Base-by-base conservation (phyloP, 2,329 filamentous ascomycete species). In the Cladophialophora immunda region DNA sequence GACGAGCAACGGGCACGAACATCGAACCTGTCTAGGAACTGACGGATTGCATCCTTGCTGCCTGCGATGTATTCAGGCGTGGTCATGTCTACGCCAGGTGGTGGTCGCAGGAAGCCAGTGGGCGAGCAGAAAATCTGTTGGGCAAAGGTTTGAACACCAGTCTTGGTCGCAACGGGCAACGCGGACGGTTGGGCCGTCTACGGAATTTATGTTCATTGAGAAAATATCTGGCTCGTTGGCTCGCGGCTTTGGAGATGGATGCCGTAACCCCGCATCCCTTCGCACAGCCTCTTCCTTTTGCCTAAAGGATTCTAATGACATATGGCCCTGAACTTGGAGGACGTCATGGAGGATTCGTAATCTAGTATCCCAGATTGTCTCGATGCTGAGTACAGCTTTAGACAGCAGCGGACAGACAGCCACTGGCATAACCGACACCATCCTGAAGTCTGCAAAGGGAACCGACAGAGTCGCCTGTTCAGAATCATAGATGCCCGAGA, bases 21-120 rank as follows among this genome's bases (percentile, higher is more conserved):
- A 83, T 99, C 95, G 76, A 97, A 99, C 76, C 88, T 88, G 80
- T 92, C 90, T 68, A 99, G 83, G 78, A 99, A 99, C 59, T 90
- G 89, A 58, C 90, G 87, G 73, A 97, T 92, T 53, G 87, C 92
- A 66, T 86, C 83, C 70, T 86, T 85, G 76, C 98, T 89, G 77
- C 94, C 94, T 41, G 90, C 94, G 71, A 99, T 85, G 76, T 94
- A 87, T 73, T 82, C 81, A 69, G 80, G 79, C 54, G 75, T 62
- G 36, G 70, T 62, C 73, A 76, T 76, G 59, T 22, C 63, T 47
- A 32, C 59, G 41, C 41, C 27, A 27, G 61, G 17, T 5, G 34
- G 34, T 25, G 13, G 32, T 22, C 22, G 13, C 52, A 50, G 59
- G 15, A 34, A 41, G 58, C 13, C 17, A 50, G 13, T n/a, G 30